phyloP scores from a whole-genome alignment of 106 monocot genomes.

The Dendrobium chrysotoxum region DNA sequence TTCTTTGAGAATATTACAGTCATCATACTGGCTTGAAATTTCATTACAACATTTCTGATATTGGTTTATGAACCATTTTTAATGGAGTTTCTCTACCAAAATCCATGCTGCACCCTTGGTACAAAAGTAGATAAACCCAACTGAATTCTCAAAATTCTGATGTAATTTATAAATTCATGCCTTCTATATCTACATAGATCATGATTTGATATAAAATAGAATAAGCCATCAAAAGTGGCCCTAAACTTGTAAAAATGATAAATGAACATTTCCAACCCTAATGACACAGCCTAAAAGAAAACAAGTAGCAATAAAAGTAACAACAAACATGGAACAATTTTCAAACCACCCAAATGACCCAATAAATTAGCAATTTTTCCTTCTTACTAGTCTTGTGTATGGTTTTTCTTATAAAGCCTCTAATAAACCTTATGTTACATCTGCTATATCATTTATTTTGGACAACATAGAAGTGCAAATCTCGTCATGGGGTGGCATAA shows the following conservation, averaged over 20 bases:
- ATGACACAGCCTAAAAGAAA: neutral
- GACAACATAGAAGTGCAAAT: neutral
- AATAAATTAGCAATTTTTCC: neutral
- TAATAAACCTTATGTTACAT: neutral
- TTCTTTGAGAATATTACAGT: neutral
- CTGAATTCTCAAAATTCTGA: neutral
- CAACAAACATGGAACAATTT: neutral
- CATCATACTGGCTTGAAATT: neutral
- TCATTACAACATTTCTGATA: neutral
- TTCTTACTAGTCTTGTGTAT: neutral
- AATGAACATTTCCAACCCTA: neutral
- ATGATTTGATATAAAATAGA: neutral
- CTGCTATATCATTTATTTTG: neutral
- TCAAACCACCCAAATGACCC: neutral
- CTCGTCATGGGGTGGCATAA: neutral
- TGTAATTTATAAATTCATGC: neutral
- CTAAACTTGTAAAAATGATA: neutral
- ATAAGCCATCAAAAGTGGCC: neutral
- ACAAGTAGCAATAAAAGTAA: neutral
- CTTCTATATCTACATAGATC: neutral
- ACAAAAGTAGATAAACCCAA: neutral
- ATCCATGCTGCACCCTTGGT: neutral
- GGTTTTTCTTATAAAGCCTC: neutral
- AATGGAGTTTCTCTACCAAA: neutral
- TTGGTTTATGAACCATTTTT: neutral